phyloP scores from a whole-genome alignment of 352 stramenopile species.

The Phytophthora brassicae region DNA sequence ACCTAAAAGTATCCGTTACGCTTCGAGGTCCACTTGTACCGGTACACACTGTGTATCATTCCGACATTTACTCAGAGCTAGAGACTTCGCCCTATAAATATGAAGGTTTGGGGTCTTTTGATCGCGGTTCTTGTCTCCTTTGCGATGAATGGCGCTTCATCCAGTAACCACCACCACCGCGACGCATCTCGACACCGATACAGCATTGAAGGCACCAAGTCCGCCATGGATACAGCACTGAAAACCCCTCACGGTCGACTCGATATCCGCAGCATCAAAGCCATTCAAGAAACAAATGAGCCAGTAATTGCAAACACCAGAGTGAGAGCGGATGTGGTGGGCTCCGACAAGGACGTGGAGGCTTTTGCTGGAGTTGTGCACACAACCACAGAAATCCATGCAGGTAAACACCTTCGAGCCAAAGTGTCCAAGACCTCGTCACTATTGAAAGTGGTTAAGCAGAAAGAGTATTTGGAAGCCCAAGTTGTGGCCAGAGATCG shows the following conservation, averaged over 20 bases:
- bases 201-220: slow-evolving; percentile 36
- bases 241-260: slow-evolving; percentile 14
- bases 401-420: slow-evolving; percentile 23
- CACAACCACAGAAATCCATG: slow-evolving; percentile 18
- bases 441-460: slow-evolving; percentile 35
- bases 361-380: slow-evolving; percentile 24
- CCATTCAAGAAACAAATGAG: slow-evolving; percentile 5
- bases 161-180: slow-evolving; percentile 15
- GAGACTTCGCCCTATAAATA: slow-evolving; percentile 3
- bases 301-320: slow-evolving; percentile 19
- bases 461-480: slow-evolving; percentile 32
- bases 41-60: too few species aligned
- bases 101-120: slow-evolving; percentile 20
- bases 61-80: neutral
- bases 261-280: slow-evolving; percentile 39
- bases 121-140: neutral
- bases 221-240: slow-evolving; percentile 32
- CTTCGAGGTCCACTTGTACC: slow-evolving; percentile 3
- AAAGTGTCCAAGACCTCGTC: slow-evolving; percentile 19
- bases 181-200: slow-evolving; percentile 29
- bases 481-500: slow-evolving; percentile 42
- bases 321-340: slow-evolving; percentile 34
- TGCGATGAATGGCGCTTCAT: slow-evolving; percentile 1
- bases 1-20: slow-evolving; percentile 19
- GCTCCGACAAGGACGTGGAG: slow-evolving; percentile 29